Evolutionary conservation across 1,139 yeast species (phyloP).

Genomic region (Blastobotrys persicus): DNA sequence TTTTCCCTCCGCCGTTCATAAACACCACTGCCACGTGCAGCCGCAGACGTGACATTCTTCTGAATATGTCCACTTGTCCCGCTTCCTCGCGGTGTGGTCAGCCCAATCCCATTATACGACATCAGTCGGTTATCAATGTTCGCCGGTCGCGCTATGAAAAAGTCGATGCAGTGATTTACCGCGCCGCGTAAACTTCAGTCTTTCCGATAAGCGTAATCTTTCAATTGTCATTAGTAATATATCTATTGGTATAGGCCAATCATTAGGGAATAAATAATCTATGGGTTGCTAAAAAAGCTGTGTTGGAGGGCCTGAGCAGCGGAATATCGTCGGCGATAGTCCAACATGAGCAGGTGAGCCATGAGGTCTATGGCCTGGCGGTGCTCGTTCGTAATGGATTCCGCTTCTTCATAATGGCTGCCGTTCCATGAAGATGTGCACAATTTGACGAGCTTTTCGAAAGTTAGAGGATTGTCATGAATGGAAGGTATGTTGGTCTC

Average conservation of each 20-base stretch:
- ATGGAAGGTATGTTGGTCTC: conserved; percentile 59
- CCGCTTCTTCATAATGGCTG: conserved; percentile 31
- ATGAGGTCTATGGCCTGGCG: conserved; percentile 51
- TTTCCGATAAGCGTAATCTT: background rate
- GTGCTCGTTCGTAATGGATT: conserved; percentile 28
- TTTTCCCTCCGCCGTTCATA: conserved; percentile 38
- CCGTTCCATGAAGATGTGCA: conserved; percentile 24
- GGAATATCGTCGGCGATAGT: conserved; percentile 52
- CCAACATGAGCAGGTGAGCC: conserved; percentile 53
- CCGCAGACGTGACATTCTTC: conserved; percentile 43
- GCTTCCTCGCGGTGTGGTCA: conserved; percentile 63
- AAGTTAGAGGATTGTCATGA: conserved; percentile 35
- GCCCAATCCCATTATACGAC: conserved; percentile 70
- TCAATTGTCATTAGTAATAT: no score
- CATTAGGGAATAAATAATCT: background rate
- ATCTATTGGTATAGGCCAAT: background rate
- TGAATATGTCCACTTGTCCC: conserved; percentile 74
- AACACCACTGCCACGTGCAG: conserved; percentile 36
- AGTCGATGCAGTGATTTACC: no score
- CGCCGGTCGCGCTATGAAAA: no score
- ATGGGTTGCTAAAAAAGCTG: conserved; percentile 45
- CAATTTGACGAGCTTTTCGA: conserved; percentile 42
- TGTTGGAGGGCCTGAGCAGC: conserved; percentile 56
- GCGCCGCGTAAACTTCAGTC: background rate
- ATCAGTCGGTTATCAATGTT: conserved; percentile 34